Conservation (phyloP, 2,329 filamentous ascomycete genomes). For the Colletotrichum aenigma region DNA sequence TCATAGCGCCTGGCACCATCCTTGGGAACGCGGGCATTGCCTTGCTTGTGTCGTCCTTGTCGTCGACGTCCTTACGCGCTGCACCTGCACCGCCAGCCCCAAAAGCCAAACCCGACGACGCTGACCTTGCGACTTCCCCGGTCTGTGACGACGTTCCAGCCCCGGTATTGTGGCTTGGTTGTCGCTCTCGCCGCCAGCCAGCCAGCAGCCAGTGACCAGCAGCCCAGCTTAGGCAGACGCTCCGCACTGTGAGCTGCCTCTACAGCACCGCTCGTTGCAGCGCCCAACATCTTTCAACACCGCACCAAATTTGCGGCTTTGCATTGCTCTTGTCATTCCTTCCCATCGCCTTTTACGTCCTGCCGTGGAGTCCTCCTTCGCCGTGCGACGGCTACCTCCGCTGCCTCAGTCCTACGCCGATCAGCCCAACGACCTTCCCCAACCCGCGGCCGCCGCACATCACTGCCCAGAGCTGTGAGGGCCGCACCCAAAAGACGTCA, state of each 20-base stretch:
- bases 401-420: neutral
- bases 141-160: conserved; percentile 13
- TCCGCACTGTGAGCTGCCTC: neutral
- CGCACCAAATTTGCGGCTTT: neutral
- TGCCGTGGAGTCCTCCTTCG: neutral
- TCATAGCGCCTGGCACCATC: neutral
- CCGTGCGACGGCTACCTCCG: neutral
- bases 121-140: neutral
- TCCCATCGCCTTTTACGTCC: neutral
- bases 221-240: neutral
- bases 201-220: neutral
- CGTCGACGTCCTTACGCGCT: neutral
- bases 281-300: neutral
- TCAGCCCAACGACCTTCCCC: conserved; percentile 7
- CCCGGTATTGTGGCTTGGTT: conserved; percentile 20
- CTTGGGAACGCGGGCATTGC: neutral
- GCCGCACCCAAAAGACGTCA: conserved; percentile 6
- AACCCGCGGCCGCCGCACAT: neutral
- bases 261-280: neutral
- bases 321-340: neutral
- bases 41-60: neutral
- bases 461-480: neutral
- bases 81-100: neutral
- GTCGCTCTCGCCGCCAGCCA: conserved; percentile 11
- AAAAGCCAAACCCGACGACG: neutral